phyloP scores from a whole-genome alignment of 345 rosid genomes.

The Aquilaria sinensis region DNA sequence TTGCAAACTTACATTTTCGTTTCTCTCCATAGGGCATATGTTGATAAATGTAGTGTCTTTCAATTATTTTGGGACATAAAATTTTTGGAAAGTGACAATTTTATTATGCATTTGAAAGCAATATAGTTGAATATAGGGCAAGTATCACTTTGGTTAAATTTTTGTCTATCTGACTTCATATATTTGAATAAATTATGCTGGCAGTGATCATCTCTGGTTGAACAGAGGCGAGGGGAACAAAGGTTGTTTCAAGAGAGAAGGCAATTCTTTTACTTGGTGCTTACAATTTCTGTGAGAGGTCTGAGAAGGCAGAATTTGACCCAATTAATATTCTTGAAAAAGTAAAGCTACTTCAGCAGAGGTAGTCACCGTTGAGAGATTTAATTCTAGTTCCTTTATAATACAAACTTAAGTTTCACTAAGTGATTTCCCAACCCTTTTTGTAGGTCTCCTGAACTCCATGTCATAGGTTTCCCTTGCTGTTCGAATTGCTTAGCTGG shows the following conservation, averaged over 20 bases:
- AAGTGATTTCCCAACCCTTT: conserved; percentile 4
- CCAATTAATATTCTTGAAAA: conserved; percentile 39
- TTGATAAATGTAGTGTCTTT: background rate
- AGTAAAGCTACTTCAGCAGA: conserved; percentile 68
- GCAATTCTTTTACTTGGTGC: conserved; percentile 44
- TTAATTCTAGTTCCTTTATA: conserved; percentile 3
- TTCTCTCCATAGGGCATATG: background rate
- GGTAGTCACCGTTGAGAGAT: conserved; percentile 29
- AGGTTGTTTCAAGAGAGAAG: conserved; percentile 37
- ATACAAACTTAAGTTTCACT: conserved; percentile 4
- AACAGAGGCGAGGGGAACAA: conserved; percentile 38
- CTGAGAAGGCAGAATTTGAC: conserved; percentile 22
- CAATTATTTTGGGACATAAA: no score
- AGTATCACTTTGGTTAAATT: background rate
- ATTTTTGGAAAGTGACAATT: no score
- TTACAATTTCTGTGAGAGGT: conserved; percentile 36
- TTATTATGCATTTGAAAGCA: no score
- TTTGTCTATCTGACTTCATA: background rate
- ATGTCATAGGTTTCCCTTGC: conserved; percentile 52
- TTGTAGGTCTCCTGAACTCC: conserved; percentile 59
- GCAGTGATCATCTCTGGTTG: conserved; percentile 71
- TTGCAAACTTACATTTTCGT: background rate
- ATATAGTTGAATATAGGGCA: no score
- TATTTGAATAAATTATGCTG: conserved; percentile 26
- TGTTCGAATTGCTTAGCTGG: conserved; percentile 27